Evolutionary conservation across 768 basidiomycete species (phyloP).

Genomic region (Albatrellus ellisii): DNA sequence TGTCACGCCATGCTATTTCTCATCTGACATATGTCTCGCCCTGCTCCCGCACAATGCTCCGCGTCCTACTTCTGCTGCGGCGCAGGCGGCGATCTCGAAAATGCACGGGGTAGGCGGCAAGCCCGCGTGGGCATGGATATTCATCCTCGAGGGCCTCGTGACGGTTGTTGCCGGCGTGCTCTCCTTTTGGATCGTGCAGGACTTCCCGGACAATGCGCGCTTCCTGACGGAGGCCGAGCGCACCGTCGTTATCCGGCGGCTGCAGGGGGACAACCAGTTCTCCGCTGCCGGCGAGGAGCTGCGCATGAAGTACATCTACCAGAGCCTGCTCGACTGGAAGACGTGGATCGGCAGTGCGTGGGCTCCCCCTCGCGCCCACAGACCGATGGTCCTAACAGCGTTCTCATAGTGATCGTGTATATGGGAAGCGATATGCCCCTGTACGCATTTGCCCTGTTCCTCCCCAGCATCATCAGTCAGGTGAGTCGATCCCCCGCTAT

Average conservation of each 20-base stretch:
- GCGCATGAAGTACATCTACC: conserved; percentile 40
- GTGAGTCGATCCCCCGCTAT: conserved; percentile 21
- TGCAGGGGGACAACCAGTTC: conserved; percentile 57
- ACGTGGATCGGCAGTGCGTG: conserved; percentile 39
- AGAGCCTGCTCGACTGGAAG: conserved; percentile 59
- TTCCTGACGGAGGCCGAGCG: conserved; percentile 65
- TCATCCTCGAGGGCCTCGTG: conserved; percentile 58
- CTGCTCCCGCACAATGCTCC: background rate
- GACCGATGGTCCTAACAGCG: background rate
- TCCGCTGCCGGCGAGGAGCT: conserved; percentile 61
- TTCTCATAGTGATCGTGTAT: conserved; percentile 37
- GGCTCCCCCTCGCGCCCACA: background rate
- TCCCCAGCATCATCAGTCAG: conserved; percentile 67
- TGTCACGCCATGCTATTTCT: no score
- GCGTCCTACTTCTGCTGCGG: background rate
- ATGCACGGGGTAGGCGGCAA: conserved; percentile 62
- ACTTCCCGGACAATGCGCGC: conserved; percentile 73
- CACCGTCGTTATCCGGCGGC: conserved; percentile 46
- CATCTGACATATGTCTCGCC: no score
- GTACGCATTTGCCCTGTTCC: conserved; percentile 68
- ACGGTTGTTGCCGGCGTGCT: conserved; percentile 52
- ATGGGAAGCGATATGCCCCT: conserved; percentile 48
- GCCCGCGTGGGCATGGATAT: conserved; percentile 59
- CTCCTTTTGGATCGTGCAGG: conserved; percentile 71
- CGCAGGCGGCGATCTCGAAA: conserved; percentile 46